These are phyloP conservation scores for Cokeromyces recurvatus DNA, from an alignment of 371 early-diverging fungal species.

Conservation along the genomic window DNA sequence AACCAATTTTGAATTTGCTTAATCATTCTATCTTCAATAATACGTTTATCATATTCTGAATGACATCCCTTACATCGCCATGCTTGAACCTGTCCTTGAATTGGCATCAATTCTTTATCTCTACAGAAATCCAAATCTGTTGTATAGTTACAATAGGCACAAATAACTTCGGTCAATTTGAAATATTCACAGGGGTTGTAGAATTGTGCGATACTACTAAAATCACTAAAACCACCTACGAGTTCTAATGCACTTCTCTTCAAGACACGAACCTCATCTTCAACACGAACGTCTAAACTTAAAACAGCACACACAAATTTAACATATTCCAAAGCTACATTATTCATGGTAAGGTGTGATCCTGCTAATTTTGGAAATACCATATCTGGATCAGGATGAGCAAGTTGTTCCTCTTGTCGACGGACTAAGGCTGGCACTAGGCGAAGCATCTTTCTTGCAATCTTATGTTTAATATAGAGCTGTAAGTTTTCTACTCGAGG, in stretches of 20 bases:
- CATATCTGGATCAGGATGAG: slow-evolving; percentile 18
- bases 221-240: slow-evolving; percentile 74
- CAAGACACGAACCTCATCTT: slow-evolving; percentile 61
- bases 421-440: slow-evolving; percentile 19
- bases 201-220: slow-evolving; percentile 71
- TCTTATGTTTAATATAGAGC: slow-evolving; percentile 30
- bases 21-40: slow-evolving; percentile 78
- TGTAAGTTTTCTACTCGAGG: slow-evolving; percentile 34
- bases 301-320: slow-evolving; percentile 73
- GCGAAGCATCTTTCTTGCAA: slow-evolving; percentile 49
- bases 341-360: slow-evolving; percentile 53
- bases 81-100: slow-evolving; percentile 31
- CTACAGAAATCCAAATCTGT: slow-evolving; percentile 90
- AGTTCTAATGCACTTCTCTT: slow-evolving; percentile 72
- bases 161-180: slow-evolving; percentile 79
- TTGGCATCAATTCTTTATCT: slow-evolving; percentile 66
- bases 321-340: slow-evolving; percentile 75
- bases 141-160: slow-evolving; percentile 77
- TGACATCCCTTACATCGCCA: slow-evolving; percentile 66
- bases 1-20: slow-evolving; percentile 59
- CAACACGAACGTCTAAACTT: slow-evolving; percentile 60
- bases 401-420: slow-evolving; percentile 18
- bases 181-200: slow-evolving; percentile 74
- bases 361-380: slow-evolving; percentile 70
- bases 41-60: slow-evolving; percentile 65